Evolutionary conservation across 1,284 basidiomycete genomes (phyloP).

Genomic region (Gomphus bonarii): DNA sequence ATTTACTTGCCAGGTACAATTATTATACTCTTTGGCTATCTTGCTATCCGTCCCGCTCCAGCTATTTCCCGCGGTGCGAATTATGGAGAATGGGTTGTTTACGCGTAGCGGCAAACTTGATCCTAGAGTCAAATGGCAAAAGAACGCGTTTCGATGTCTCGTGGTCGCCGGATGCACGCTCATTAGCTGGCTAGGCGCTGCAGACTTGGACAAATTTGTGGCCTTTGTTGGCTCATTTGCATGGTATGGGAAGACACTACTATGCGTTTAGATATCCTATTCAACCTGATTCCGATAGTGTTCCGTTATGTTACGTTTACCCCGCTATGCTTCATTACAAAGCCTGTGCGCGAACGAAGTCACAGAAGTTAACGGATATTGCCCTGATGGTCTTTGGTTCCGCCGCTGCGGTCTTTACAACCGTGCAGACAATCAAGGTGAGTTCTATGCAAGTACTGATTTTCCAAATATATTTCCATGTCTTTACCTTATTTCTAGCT

Average conservation of each 20-base stretch:
- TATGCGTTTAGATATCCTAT: background rate
- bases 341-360: constrained; percentile 70
- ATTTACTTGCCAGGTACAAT: constrained; percentile 45
- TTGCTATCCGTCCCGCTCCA: constrained; percentile 90
- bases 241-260: constrained; percentile 50
- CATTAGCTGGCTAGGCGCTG: constrained; percentile 79
- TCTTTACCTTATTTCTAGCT: constrained; percentile 20
- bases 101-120: constrained; percentile 76
- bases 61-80: constrained; percentile 94
- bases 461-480: background rate
- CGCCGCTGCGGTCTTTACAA: constrained; percentile 79
- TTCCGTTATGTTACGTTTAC: constrained; percentile 91
- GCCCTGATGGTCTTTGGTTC: constrained; percentile 76
- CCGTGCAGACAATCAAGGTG: constrained; percentile 67
- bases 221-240: constrained; percentile 90
- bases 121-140: constrained; percentile 73
- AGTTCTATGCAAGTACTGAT: background rate
- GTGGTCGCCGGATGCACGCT: constrained; percentile 70
- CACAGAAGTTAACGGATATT: constrained; percentile 67
- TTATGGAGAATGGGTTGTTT: constrained; percentile 97
- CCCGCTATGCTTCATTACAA: constrained; percentile 91
- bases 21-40: constrained; percentile 89
- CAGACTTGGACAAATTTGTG: constrained; percentile 95
- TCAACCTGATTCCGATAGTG: constrained; percentile 34
- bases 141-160: constrained; percentile 82